phyloP scores from a whole-genome alignment of 2,329 filamentous ascomycete species.

The Atkinsonella texensis region DNA sequence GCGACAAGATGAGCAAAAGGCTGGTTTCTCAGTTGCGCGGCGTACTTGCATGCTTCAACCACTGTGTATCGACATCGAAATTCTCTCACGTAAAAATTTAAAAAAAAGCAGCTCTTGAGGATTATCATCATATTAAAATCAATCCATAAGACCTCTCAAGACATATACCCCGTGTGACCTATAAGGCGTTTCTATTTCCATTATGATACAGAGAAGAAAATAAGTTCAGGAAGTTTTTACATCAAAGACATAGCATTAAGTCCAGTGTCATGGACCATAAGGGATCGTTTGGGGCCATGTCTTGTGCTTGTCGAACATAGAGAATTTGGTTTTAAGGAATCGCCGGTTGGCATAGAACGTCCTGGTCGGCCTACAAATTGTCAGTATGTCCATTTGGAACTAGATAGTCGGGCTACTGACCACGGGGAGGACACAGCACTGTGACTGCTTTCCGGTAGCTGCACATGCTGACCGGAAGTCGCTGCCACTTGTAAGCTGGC shows the following conservation, averaged over 20 bases:
- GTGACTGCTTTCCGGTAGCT: not conserved
- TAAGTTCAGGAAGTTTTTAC: not conserved
- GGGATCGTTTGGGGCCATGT: not conserved
- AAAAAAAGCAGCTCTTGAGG: no score
- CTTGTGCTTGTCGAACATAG: not conserved
- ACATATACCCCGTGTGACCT: not conserved
- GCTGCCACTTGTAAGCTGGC: not conserved
- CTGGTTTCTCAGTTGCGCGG: no score
- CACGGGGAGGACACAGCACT: slow-evolving; percentile 9
- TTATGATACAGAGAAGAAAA: slow-evolving; percentile 2
- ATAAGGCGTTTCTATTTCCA: not conserved
- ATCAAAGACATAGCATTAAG: not conserved
- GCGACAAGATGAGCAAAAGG: no score
- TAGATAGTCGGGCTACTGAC: slow-evolving; percentile 1
- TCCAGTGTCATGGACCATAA: not conserved
- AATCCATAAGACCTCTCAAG: not conserved
- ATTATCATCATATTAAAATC: not conserved
- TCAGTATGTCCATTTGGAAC: not conserved
- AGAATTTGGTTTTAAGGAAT: no score
- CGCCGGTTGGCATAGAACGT: not conserved
- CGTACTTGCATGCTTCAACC: no score
- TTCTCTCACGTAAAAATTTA: no score
- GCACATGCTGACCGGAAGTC: slow-evolving; percentile 6
- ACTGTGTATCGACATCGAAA: no score
- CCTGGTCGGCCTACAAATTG: slow-evolving; percentile 1